Base-by-base conservation (phyloP, 192 early-diverging fungal genomes). In the Backusella circina region DNA sequence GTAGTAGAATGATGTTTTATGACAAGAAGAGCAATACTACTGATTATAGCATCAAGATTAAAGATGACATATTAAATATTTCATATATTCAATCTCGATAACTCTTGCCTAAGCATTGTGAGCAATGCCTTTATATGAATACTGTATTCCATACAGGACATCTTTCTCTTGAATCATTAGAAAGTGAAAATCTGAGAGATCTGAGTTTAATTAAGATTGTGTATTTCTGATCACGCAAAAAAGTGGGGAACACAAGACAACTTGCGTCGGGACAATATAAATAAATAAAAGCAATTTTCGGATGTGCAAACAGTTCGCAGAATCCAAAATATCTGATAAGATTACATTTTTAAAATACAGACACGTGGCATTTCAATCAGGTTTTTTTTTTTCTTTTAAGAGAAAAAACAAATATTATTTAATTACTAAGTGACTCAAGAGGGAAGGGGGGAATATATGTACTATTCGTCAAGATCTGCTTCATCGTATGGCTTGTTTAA, bases 401-500 rank as follows among this genome's bases (percentile, higher is more conserved):
- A 61, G 26, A 12, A 28, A n/a, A n/a, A 15, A 44, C 10, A 12
- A 26, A 28, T 2, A 4, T 13, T 61, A 57, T 57, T 57, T 57
- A 57, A 57, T 26, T 57, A 61, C 12, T 61, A 61, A 28, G 10
- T 61, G 54, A 61, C 26, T 10, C 9, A 2, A 26, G 7, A 26
- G 54, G 10, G 9, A 28, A 61, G 10, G 23, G 26, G 54, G 9
- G 28, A 26, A 21, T 61, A 61, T 13, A 61, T 26, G 23, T 28
- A 68, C 33, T 35, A 68, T 68, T 36, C 32, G 12, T 73, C 71
- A 61, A 50, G n/a, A 57, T 61, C 15, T 35, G 54, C 32, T 23
- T 73, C 71, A 6, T 73, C 71, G 15, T 57, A 61, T 54, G 71
- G 71, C 10, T 23, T 57, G 31, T 67, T 44, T 28, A 72, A 23